These are phyloP conservation scores for Colletotrichum siamense DNA, from an alignment of 2,329 filamentous ascomycete genomes.

Conservation along the genomic window DNA sequence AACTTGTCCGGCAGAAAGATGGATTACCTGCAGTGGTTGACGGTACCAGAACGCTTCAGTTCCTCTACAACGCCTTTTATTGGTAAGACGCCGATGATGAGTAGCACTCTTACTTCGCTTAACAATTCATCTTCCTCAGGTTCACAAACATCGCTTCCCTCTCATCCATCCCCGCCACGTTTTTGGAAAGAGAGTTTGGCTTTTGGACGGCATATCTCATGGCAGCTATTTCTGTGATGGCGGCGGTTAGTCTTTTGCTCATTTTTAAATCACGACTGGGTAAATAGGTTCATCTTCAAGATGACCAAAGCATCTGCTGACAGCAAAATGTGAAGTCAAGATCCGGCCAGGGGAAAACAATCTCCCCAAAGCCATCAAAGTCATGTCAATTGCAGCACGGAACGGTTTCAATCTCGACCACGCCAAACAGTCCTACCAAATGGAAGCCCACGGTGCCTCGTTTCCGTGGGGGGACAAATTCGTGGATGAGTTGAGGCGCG, in stretches of 20 bases:
- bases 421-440: constrained; percentile 44
- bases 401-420: constrained; percentile 47
- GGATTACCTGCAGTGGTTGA: constrained; percentile 56
- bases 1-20: constrained; percentile 15
- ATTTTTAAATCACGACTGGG: constrained; percentile 13
- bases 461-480: constrained; percentile 72
- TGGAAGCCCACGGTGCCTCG: constrained; percentile 47
- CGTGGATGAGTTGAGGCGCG: constrained; percentile 73
- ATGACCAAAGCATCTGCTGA: background rate
- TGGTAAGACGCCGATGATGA: constrained; percentile 21
- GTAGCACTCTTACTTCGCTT: background rate
- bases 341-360: constrained; percentile 57
- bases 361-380: constrained; percentile 61
- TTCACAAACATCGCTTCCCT: constrained; percentile 70
- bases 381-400: constrained; percentile 36
- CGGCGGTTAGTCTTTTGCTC: constrained; percentile 43
- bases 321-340: constrained; percentile 15
- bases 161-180: constrained; percentile 63
- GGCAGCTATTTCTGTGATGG: constrained; percentile 58
- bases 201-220: constrained; percentile 66
- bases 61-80: constrained; percentile 70
- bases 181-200: constrained; percentile 63
- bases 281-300: background rate
- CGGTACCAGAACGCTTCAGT: constrained; percentile 59
- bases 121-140: constrained; percentile 20